Evolutionary conservation across 2,329 filamentous ascomycete species (phyloP).

Genomic region (Colletotrichum gigasporum): DNA sequence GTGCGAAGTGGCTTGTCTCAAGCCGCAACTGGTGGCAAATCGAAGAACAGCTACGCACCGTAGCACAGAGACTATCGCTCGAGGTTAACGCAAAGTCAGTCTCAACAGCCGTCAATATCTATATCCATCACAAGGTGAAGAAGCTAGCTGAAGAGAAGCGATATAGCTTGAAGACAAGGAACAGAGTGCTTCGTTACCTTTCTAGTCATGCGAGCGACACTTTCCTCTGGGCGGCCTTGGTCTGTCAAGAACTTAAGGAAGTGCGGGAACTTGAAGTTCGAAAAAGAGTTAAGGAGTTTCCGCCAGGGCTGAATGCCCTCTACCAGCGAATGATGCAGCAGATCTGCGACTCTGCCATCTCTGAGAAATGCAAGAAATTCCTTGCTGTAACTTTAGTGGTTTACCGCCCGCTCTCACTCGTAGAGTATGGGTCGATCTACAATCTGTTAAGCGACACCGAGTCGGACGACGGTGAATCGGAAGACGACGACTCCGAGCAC

Average conservation of each 20-base stretch:
- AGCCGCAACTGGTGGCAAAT: constrained; percentile 53
- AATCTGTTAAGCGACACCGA: neutral
- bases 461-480: neutral
- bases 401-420: neutral
- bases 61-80: constrained; percentile 30
- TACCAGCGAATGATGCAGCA: neutral
- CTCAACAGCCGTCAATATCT: constrained; percentile 43
- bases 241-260: neutral
- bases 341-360: neutral
- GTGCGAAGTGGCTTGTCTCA: constrained; percentile 53
- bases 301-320: neutral
- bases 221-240: constrained; percentile 44
- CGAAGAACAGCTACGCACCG: constrained; percentile 34
- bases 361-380: neutral
- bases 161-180: neutral
- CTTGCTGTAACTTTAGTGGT: neutral
- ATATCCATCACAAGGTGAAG: constrained; percentile 39
- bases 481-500: neutral
- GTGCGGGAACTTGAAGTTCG: neutral
- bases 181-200: constrained; percentile 30
- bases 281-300: neutral
- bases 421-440: neutral
- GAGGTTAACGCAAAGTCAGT: constrained; percentile 47
- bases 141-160: neutral
- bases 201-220: constrained; percentile 45